A percentile compares a stretch with the other conserved stretches of the same genome.
Evolutionary conservation across 2,329 filamentous ascomycete genomes (phyloP).

Genomic region (Aspergillus ochraceus): DNA sequence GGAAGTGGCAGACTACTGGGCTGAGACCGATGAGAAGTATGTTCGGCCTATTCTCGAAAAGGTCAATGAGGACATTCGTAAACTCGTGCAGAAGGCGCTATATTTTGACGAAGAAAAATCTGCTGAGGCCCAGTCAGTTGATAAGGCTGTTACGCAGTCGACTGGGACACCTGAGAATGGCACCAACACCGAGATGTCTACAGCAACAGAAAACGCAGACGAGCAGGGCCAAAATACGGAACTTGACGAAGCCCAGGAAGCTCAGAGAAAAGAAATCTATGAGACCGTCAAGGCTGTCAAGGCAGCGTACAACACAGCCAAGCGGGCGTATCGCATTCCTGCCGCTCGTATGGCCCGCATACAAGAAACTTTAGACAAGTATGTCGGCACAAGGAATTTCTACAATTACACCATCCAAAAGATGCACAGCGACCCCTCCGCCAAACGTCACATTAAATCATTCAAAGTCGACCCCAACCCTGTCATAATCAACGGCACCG

Average conservation of each 20-base stretch:
- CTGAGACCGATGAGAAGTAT: slow-evolving; percentile 73
- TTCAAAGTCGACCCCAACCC: slow-evolving; percentile 76
- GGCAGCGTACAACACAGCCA: slow-evolving; percentile 76
- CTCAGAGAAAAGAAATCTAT: slow-evolving; percentile 54
- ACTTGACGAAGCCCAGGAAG: slow-evolving; percentile 20
- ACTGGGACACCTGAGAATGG: background rate
- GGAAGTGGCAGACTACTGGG: slow-evolving; percentile 81
- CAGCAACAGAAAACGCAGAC: slow-evolving; percentile 2
- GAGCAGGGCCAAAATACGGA: slow-evolving; percentile 7
- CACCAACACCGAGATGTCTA: background rate
- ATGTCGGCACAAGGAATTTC: slow-evolving; percentile 84
- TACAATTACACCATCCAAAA: slow-evolving; percentile 99
- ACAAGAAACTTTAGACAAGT: slow-evolving; percentile 71
- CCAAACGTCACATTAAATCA: slow-evolving; percentile 88
- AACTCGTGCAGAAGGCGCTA: slow-evolving; percentile 42
- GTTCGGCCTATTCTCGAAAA: slow-evolving; percentile 66
- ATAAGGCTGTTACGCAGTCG: background rate
- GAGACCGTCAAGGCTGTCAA: slow-evolving; percentile 73
- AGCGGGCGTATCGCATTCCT: slow-evolving; percentile 80
- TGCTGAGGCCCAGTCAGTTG: slow-evolving; percentile 19
- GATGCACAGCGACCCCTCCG: slow-evolving; percentile 73
- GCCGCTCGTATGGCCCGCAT: slow-evolving; percentile 70
- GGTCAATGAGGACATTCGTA: slow-evolving; percentile 43
- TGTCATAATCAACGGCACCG: slow-evolving; percentile 83
- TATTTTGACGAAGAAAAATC: slow-evolving; percentile 39